These are phyloP conservation scores for Starmerella scarabaei DNA, from an alignment of 805 yeast species.

Conservation along the genomic window DNA sequence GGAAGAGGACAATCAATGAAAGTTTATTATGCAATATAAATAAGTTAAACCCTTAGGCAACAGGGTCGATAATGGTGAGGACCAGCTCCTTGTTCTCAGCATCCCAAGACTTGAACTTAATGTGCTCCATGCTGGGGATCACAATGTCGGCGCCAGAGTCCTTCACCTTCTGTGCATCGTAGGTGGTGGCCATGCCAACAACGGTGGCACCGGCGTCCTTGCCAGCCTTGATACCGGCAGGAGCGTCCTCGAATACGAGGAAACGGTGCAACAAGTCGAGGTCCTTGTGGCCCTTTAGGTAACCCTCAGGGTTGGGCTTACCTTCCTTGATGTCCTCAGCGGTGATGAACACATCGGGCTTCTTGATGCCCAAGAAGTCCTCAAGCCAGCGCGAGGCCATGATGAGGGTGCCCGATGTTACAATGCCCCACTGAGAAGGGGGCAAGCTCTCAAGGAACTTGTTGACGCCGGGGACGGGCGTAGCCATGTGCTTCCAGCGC, in stretches of 20 bases:
- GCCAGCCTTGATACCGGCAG: constrained; percentile 77
- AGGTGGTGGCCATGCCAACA: constrained; percentile 73
- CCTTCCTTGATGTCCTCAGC: constrained; percentile 70
- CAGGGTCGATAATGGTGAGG: constrained; percentile 19
- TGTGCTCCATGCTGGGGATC: constrained; percentile 55
- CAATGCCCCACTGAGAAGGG: constrained; percentile 63
- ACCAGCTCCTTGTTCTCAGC: constrained; percentile 25
- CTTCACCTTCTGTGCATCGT: constrained; percentile 53
- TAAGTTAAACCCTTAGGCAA: constrained; percentile 7
- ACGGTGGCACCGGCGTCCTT: constrained; percentile 71
- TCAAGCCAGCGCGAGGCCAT: constrained; percentile 72
- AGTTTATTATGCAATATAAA: too few relatives aligned
- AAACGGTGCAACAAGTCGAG: constrained; percentile 29
- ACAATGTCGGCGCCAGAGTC: constrained; percentile 72
- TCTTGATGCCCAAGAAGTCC: constrained; percentile 42
- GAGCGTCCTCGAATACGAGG: constrained; percentile 74
- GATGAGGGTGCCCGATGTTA: constrained; percentile 67
- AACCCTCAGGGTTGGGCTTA: constrained; percentile 81
- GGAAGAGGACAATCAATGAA: too few relatives aligned
- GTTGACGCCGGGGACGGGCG: constrained; percentile 64
- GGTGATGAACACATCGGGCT: constrained; percentile 67
- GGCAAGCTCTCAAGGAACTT: constrained; percentile 33
- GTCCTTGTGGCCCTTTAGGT: constrained; percentile 32
- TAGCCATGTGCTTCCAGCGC: constrained; percentile 59
- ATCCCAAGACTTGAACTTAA: constrained; percentile 45